A percentile compares a stretch with the other conserved stretches of the same genome.
phyloP scores from a whole-genome alignment of 225 moss, liverwort and hornwort genomes.

The Pseudoscleropodium purum region DNA sequence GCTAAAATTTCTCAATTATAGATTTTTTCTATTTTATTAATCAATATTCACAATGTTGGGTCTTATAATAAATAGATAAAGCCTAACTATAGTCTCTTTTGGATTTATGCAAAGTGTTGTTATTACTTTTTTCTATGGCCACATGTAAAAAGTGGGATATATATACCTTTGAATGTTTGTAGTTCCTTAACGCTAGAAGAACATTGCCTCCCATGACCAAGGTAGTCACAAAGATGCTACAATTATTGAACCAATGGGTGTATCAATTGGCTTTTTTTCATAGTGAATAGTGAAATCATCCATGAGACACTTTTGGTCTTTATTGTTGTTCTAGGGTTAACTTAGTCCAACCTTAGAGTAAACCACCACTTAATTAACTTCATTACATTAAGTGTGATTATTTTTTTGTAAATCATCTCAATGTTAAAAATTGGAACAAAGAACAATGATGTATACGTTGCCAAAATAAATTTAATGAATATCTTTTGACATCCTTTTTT shows the following conservation, averaged over 20 bases:
- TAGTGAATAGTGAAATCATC: no score
- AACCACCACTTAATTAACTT: neutral
- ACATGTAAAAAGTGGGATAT: neutral
- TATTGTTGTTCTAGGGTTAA: no score
- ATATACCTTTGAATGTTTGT: no score
- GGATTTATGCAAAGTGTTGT: neutral
- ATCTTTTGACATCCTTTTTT: neutral
- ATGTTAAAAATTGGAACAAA: neutral
- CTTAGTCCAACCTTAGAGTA: rapidly evolving
- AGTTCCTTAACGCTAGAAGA: rapidly evolving
- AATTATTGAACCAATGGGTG: no score
- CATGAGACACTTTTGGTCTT: neutral
- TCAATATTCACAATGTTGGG: rapidly evolving
- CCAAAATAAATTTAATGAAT: neutral
- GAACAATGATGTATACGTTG: neutral
- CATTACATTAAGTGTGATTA: no score
- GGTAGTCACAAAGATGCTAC: no score
- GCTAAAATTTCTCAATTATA: neutral
- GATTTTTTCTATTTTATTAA: neutral
- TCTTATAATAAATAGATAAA: neutral
- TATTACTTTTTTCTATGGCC: neutral
- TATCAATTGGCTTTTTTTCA: no score
- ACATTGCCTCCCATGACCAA: rapidly evolving
- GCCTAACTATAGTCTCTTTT: rapidly evolving
- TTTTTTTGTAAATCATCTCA: no score